Conservation (phyloP, 805 yeast genomes). For the Nadsonia fulvescens region DNA sequence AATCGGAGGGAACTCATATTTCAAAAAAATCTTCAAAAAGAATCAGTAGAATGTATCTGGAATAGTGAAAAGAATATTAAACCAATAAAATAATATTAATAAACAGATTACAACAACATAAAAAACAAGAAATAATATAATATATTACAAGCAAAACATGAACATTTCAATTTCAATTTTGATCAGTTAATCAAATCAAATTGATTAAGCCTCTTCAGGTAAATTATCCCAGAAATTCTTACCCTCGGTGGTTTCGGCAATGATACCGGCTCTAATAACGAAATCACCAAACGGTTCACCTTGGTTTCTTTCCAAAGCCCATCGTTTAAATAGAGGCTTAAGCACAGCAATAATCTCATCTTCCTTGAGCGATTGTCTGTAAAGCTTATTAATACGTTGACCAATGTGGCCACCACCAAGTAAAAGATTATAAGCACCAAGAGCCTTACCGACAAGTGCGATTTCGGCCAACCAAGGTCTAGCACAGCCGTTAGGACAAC, state of each 20-base stretch:
- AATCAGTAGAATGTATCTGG: too few species aligned
- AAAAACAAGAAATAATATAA: too few species aligned
- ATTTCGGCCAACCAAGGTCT: constrained; percentile 97
- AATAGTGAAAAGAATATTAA: too few species aligned
- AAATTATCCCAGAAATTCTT: constrained; percentile 88
- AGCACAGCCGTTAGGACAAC: constrained; percentile 97
- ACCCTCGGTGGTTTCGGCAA: constrained; percentile 79
- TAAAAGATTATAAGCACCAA: constrained; percentile 82
- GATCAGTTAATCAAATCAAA: too few species aligned
- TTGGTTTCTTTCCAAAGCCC: constrained; percentile 81
- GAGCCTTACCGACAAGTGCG: constrained; percentile 89
- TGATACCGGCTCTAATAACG: constrained; percentile 70
- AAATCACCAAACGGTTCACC: constrained; percentile 95
- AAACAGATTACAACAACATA: too few species aligned
- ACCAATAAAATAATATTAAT: too few species aligned
- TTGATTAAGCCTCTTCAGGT: constrained; percentile 53
- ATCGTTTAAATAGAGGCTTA: constrained; percentile 77
- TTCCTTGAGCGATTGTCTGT: constrained; percentile 74
- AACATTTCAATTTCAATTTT: too few species aligned
- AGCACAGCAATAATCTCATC: constrained; percentile 64
- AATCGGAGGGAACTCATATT: too few species aligned
- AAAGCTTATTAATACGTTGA: constrained; percentile 78
- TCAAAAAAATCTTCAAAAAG: too few species aligned
- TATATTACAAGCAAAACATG: too few species aligned
- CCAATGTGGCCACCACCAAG: constrained; percentile 95